phyloP scores from a whole-genome alignment of 306 rosid genomes.

The Boehmeria nivea region DNA sequence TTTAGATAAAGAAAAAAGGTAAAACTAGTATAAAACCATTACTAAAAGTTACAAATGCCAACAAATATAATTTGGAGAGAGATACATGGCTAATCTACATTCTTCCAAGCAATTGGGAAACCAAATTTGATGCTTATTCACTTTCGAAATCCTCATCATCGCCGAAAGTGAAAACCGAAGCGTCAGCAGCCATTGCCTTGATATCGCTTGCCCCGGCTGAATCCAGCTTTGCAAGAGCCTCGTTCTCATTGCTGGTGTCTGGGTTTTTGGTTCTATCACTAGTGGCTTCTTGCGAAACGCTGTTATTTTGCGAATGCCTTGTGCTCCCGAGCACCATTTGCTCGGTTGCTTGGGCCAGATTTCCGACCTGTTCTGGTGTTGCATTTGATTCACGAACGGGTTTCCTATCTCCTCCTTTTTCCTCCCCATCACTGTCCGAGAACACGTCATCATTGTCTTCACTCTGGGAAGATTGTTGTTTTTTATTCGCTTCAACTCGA shows the following conservation, averaged over 20 bases:
- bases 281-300: slow-evolving; percentile 31
- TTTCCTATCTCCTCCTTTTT: slow-evolving; percentile 18
- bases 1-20: neutral
- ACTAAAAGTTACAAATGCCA: slow-evolving; percentile 8
- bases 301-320: slow-evolving; percentile 13
- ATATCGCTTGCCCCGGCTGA: slow-evolving; percentile 48
- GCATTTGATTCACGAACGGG: slow-evolving; percentile 37
- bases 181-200: slow-evolving; percentile 94
- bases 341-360: slow-evolving; percentile 25
- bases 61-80: neutral
- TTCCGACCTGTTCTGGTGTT: slow-evolving; percentile 26
- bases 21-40: neutral
- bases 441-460: slow-evolving; percentile 71
- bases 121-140: slow-evolving; percentile 34
- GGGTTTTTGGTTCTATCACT: slow-evolving; percentile 23
- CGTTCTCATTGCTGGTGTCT: slow-evolving; percentile 12
- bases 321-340: slow-evolving; percentile 35
- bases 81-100: no score
- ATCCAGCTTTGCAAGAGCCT: slow-evolving; percentile 26
- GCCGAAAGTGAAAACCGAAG: slow-evolving; percentile 85
- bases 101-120: neutral
- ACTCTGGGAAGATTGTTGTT: slow-evolving; percentile 27
- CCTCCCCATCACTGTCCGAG: slow-evolving; percentile 87
- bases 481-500: slow-evolving; percentile 28
- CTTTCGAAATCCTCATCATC: slow-evolving; percentile 91